Percentiles rank a stretch among this genome's conserved stretches.
Evolutionary conservation across 306 rosid genomes (phyloP).

Genomic region (Inga leiocalycina): DNA sequence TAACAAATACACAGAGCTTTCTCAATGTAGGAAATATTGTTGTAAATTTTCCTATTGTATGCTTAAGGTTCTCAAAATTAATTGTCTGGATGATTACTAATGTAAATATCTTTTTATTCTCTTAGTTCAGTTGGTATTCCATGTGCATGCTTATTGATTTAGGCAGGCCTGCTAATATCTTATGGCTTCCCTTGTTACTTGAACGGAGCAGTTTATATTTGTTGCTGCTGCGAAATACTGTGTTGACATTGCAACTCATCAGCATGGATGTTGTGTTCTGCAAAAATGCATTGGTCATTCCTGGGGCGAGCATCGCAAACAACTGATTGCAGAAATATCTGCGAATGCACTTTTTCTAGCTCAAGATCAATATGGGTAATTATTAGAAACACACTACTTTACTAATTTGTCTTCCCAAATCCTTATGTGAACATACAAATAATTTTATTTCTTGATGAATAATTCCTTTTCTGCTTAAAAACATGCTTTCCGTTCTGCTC

Average conservation of each 20-base stretch:
- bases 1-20: neutral
- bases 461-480: neutral
- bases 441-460: neutral
- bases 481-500: constrained; percentile 6
- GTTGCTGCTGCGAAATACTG: constrained; percentile 48
- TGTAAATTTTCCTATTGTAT: neutral
- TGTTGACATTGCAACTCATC: constrained; percentile 55
- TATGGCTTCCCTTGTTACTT: neutral
- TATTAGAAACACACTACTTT: neutral
- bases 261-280: constrained; percentile 59
- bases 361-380: constrained; percentile 63
- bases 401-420: neutral
- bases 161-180: neutral
- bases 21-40: neutral
- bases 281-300: constrained; percentile 52
- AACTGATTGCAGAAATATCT: constrained; percentile 41
- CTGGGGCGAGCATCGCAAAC: constrained; percentile 28
- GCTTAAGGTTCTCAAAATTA: neutral
- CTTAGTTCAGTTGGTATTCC: constrained; percentile 10
- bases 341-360: constrained; percentile 50
- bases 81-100: neutral
- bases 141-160: neutral
- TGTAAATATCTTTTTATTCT: neutral
- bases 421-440: neutral
- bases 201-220: constrained; percentile 50